Evolutionary conservation across 164 flowering plant species (phyloP), one percentile per base, ranked within the genome.

Genomic region (Magnolia officinalis): DNA sequence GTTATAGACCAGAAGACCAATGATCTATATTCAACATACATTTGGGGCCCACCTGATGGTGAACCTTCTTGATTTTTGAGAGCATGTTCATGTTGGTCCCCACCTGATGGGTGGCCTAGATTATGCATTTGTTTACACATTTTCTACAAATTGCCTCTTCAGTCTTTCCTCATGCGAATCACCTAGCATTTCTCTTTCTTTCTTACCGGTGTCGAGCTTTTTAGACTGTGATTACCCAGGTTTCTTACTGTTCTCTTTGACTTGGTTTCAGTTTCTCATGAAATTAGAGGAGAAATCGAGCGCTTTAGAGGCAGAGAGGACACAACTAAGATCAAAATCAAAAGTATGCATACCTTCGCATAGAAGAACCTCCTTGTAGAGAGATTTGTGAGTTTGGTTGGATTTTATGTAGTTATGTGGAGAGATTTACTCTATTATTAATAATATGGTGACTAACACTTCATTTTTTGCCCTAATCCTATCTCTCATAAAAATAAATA

Each of bases 231-330:
- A 24, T 63, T n/a, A 50, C 52, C 6, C 45, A 69, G 20, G 61
- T 37, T 10, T 18, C 50, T 68, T 45, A 21, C 52, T 67, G 13
- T 59, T 8, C 23, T 29, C 9, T 52, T 5, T 9, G 51, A 19
- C 20, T 16, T 68, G 72, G n/a, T 74, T 78, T 21, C 73, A 77
- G 79, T 55, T 75, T 50, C 9, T 61, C 58, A 85, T 82, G 82
- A 89, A 87, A 66, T 10, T 78, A 75, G 89, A 82, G 77, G 88
- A 72, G 72, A 88, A 89, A 75, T 78, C 89, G 19, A 83, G 73
- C 72, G 82, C 85, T 23, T 84, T 78, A 79, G 87, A 83, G 59
- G 81, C 78, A 26, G 90, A 82, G 78, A 84, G 74, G 61, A 71
- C 76, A 21, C 81, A 50, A 14, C 80, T 79, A 65, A 84, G 61